Base-by-base conservation (phyloP, 768 basidiomycete species). In the Suillus americanus region DNA sequence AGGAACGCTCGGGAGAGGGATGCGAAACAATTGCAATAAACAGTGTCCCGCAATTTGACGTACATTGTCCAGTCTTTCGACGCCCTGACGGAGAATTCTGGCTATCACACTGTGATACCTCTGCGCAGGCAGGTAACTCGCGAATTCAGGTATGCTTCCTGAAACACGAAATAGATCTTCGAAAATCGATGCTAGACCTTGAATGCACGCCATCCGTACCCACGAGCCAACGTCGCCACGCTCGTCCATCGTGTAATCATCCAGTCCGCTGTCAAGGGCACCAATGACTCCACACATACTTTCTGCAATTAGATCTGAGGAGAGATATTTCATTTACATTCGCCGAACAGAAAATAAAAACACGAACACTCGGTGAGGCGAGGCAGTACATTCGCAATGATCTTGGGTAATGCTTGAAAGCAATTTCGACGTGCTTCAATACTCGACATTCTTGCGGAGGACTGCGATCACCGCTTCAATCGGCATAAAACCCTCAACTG, bases 171-270 rank as follows among this genome's bases (percentile, higher is more conserved):
- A 80, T 4, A 93, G 70, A 30, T 84, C 78, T 69, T 82, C 79
- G 51, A 84, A 78, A 64, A 87, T 76, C 9, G 80, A 77, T 20
- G 86, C 81, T 62, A 95, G 77, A 12, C 90, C 89, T 54, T 81
- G 81, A 60, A 95, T 83, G 70, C 89, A 92, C 2, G 88, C 86
- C 8, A 91, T 84, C 66, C 97, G 91, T 60, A 95, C 85, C 95
- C 95, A 97, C 2, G 97, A 98, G 48, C 97, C 97, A 43, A 99
- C 91, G 73, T 99, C 97, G 5, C 97, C 97, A 68, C 97, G 88
- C 73, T 97, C 92, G 73, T 99, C 97, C 56, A 86, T 87, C 6
- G 93, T 91, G 73, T 99, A 99, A 78, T 99, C 96, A 23, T 86
- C 82, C 61, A 99, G 77, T 4, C 94, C 95, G n/a, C 72, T 74